These are phyloP conservation scores for Linnemannia schmuckeri DNA, from an alignment of 192 early-diverging fungal genomes.

Conservation along the genomic window DNA sequence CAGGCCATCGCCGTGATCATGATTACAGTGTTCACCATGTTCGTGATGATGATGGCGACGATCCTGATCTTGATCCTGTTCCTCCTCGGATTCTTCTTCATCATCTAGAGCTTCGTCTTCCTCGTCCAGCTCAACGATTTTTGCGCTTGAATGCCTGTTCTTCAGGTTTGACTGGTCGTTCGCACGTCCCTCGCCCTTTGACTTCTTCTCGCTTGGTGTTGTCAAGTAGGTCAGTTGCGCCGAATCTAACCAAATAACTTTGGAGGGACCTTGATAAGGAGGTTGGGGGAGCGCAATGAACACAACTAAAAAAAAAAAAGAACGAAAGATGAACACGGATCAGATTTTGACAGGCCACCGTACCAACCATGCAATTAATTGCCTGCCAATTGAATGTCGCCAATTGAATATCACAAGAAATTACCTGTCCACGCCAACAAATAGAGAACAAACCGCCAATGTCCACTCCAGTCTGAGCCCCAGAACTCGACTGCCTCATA, in stretches of 20 bases:
- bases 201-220: slow-evolving; percentile 4
- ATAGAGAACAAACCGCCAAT: slow-evolving; percentile 55
- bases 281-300: slow-evolving; percentile 65
- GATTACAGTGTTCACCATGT: not conserved
- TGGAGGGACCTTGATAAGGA: slow-evolving; percentile 64
- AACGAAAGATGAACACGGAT: slow-evolving; percentile 5
- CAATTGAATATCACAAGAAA: not conserved
- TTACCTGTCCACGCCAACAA: slow-evolving; percentile 58
- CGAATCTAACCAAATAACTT: slow-evolving; percentile 56
- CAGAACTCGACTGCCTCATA: slow-evolving; percentile 1
- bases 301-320: slow-evolving; percentile 31
- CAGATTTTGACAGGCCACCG: not conserved
- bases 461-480: slow-evolving; percentile 40
- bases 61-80: not conserved
- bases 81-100: slow-evolving; percentile 13
- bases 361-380: no score
- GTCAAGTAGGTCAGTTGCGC: slow-evolving; percentile 49
- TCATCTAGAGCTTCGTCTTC: slow-evolving; percentile 15
- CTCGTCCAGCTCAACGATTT: slow-evolving; percentile 52
- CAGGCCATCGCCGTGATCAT: not conserved
- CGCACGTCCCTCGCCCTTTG: slow-evolving; percentile 24
- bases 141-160: slow-evolving; percentile 13
- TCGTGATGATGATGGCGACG: not conserved
- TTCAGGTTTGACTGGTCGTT: slow-evolving; percentile 1
- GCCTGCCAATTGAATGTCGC: not conserved